Evolutionary conservation across 345 rosid species (phyloP), one percentile per base, ranked within the genome.

Genomic region (Balakata baccata): DNA sequence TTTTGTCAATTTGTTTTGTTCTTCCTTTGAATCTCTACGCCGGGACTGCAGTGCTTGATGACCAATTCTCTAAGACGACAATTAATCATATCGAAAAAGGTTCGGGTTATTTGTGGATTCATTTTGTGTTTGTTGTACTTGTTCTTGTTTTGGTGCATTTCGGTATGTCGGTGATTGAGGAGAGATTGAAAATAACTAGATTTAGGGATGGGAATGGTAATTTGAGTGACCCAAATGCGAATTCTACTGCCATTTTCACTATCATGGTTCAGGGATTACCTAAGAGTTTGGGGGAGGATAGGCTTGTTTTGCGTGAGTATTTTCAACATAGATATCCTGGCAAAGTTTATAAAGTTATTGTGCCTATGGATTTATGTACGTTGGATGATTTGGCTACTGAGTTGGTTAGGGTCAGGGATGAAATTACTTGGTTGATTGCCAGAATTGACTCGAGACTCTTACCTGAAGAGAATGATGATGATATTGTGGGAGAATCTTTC

Each of bases 361-460:
- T 95, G 76, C 99, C 99, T 1, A 91, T 92, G 99, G 98, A 95
- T 87, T 84, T 95, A 69, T 91, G 97, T 84, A 92, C 98, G 54
- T 76, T 95, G 84, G 98, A 91, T 82, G 99, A 92, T 80, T 84
- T 95, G 64, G 98, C 97, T 18, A 83, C 89, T 7, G 96, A 92
- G 71, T 74, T 92, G 85, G 86, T 92, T 71, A 81, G 78, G 64
- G 92, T 92, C 47, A 81, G 99, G 79, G 96, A 92, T 66, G 98
- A 92, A 74, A 92, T 92, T 67, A 86, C 96, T 74, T 90, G 99
- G 98, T 75, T 95, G 81, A 90, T 90, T 59, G 97, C 93, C 0
- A 85, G 89, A 73, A 90, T 92, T 69, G 94, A 92, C 73, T 90
- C 96, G 18, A 83, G 87, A 78, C 86, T 87, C 79, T 78, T 92